Conservation (phyloP, 2,329 filamentous ascomycete genomes). For the Ophiostoma australiae region DNA sequence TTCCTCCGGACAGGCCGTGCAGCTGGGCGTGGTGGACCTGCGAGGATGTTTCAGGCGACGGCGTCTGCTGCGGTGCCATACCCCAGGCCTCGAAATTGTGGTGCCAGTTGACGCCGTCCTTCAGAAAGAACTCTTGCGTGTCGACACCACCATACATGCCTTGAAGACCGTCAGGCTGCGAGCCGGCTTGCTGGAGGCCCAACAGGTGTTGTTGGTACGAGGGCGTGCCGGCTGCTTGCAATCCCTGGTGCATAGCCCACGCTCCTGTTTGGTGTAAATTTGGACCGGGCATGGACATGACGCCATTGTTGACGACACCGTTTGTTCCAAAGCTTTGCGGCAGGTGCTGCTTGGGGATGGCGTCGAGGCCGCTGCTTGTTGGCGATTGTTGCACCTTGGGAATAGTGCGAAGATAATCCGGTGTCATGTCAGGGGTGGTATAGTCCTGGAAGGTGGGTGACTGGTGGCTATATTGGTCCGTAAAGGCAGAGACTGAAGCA, state of each 20-base stretch:
- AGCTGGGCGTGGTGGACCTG: slow-evolving; percentile 19
- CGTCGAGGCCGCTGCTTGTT: background rate
- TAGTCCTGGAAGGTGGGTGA: slow-evolving; percentile 31
- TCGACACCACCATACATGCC: slow-evolving; percentile 43
- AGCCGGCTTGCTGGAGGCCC: background rate
- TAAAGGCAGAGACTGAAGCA: background rate
- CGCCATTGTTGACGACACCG: slow-evolving; percentile 9
- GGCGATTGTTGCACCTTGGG: slow-evolving; percentile 6
- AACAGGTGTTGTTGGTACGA: background rate
- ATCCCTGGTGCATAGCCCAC: slow-evolving; percentile 23
- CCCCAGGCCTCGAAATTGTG: slow-evolving; percentile 54
- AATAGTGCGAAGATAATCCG: slow-evolving; percentile 20
- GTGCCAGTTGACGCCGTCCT: slow-evolving; percentile 54
- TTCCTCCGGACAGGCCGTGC: slow-evolving; percentile 3
- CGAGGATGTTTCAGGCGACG: slow-evolving; percentile 11
- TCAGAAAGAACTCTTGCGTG: slow-evolving; percentile 54
- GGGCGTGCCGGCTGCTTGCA: background rate
- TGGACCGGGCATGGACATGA: background rate
- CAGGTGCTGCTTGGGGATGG: background rate
- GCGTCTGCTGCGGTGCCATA: slow-evolving; percentile 29
- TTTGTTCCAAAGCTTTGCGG: slow-evolving; percentile 1
- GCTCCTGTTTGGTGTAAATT: slow-evolving; percentile 2
- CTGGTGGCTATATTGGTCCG: slow-evolving; percentile 29
- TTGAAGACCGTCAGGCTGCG: background rate
- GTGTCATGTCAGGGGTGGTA: slow-evolving; percentile 22